Conservation (phyloP, 805 yeast species). For the Ascoidea asiatica region DNA sequence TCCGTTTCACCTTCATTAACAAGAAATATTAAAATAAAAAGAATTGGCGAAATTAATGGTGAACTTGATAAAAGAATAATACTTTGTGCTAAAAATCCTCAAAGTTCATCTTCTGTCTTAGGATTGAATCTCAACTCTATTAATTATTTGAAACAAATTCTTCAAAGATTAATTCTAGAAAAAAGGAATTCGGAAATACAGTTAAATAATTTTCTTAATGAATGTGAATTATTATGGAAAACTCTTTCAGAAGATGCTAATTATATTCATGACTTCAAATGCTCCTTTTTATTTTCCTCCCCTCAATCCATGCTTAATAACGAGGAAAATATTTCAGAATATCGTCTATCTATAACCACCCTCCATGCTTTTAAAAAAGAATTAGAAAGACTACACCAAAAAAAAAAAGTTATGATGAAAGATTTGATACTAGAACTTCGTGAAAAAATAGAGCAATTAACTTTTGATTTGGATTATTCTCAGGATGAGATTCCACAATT, state of each 20-base stretch:
- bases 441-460: constrained; percentile 40
- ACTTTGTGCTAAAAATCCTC: constrained; percentile 9
- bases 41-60: background rate
- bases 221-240: constrained; percentile 41
- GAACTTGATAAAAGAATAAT: constrained; percentile 5
- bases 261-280: constrained; percentile 26
- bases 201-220: constrained; percentile 16
- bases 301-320: too few relatives aligned
- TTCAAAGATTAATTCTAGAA: constrained; percentile 18
- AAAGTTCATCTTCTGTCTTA: background rate
- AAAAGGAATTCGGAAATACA: constrained; percentile 22
- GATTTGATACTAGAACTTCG: constrained; percentile 55
- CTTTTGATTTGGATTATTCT: constrained; percentile 51
- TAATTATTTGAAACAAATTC: constrained; percentile 18
- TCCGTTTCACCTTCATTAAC: background rate
- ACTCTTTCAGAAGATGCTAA: constrained; percentile 36
- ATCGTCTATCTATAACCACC: constrained; percentile 30
- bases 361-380: constrained; percentile 42
- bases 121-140: constrained; percentile 10
- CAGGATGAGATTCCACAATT: constrained; percentile 36
- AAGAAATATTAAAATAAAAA: constrained; percentile 1
- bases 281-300: constrained; percentile 1
- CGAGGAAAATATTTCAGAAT: constrained; percentile 17
- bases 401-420: constrained; percentile 52
- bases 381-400: constrained; percentile 38